These are phyloP conservation scores for Pisolithus tinctorius DNA, from an alignment of 768 basidiomycete species.

Conservation along the genomic window DNA sequence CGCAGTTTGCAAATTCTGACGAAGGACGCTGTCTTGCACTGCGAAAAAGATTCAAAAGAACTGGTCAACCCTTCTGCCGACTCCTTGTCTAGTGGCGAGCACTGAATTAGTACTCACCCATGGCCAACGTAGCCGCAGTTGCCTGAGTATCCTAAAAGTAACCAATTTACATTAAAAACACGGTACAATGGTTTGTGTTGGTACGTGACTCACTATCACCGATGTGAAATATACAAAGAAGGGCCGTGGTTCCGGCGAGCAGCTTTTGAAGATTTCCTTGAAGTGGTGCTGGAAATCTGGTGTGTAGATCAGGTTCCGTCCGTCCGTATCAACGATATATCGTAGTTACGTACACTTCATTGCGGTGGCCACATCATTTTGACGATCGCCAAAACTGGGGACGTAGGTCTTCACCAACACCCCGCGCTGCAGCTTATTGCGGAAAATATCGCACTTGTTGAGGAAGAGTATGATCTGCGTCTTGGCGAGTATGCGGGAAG, in stretches of 20 bases:
- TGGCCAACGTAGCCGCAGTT: slow-evolving; percentile 62
- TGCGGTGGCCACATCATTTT: slow-evolving; percentile 62
- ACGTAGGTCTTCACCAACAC: slow-evolving; percentile 61
- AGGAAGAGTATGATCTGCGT: slow-evolving; percentile 51
- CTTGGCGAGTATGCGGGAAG: slow-evolving; percentile 54
- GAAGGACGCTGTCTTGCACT: slow-evolving; percentile 70
- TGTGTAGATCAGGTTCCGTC: not conserved
- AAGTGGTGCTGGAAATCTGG: slow-evolving; percentile 78
- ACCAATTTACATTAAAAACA: slow-evolving; percentile 3
- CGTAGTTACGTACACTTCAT: slow-evolving; percentile 51
- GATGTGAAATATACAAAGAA: slow-evolving; percentile 61
- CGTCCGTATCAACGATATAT: too few species aligned
- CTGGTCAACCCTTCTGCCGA: too few species aligned
- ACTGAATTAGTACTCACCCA: slow-evolving; percentile 38
- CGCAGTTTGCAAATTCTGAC: slow-evolving; percentile 61
- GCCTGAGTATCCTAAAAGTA: slow-evolving; percentile 59
- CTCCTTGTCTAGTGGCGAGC: too few species aligned
- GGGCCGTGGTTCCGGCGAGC: slow-evolving; percentile 52
- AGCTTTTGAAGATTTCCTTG: slow-evolving; percentile 58
- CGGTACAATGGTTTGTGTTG: not conserved
- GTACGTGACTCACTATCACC: slow-evolving; percentile 52
- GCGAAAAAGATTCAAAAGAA: not conserved
- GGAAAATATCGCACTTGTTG: slow-evolving; percentile 68
- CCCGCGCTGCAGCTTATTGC: slow-evolving; percentile 65
- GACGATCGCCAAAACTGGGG: slow-evolving; percentile 65